phyloP scores from a whole-genome alignment of 768 basidiomycete genomes.

The Amanita rubescens region DNA sequence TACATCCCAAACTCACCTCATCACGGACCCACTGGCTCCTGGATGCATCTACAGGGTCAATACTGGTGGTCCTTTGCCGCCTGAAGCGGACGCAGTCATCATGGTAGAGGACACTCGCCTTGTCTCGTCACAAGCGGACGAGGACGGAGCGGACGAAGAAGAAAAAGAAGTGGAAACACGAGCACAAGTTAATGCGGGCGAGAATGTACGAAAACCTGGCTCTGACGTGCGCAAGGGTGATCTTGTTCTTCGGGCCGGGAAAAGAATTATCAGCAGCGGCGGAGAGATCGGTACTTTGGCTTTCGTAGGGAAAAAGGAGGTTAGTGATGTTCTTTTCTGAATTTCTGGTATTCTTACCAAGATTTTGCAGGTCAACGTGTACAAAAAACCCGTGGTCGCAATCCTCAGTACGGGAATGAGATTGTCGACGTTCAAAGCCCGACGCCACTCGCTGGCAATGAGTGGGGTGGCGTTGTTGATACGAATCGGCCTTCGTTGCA shows the following conservation, averaged over 20 bases:
- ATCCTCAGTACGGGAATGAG: constrained; percentile 83
- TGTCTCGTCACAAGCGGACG: constrained; percentile 39
- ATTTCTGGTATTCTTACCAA: neutral
- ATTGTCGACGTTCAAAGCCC: constrained; percentile 53
- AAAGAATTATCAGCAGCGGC: constrained; percentile 54
- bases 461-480: constrained; percentile 75
- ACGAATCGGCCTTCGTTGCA: constrained; percentile 79
- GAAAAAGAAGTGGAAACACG: constrained; percentile 68
- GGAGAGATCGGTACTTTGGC: constrained; percentile 81
- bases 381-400: constrained; percentile 68
- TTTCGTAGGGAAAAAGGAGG: constrained; percentile 71
- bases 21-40: constrained; percentile 38
- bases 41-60: constrained; percentile 70
- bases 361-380: constrained; percentile 50
- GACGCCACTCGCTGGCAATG: constrained; percentile 21
- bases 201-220: constrained; percentile 69
- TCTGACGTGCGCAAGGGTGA: constrained; percentile 69
- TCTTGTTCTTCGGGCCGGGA: constrained; percentile 54
- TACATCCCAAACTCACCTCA: constrained; percentile 43
- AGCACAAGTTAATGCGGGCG: constrained; percentile 49
- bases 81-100: constrained; percentile 70
- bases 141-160: constrained; percentile 27
- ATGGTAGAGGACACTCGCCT: constrained; percentile 93
- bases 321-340: constrained; percentile 20
- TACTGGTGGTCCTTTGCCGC: constrained; percentile 77